Evolutionary conservation across 441 rosid genomes (phyloP).

Genomic region (Pelargonium myrrhifolium): DNA sequence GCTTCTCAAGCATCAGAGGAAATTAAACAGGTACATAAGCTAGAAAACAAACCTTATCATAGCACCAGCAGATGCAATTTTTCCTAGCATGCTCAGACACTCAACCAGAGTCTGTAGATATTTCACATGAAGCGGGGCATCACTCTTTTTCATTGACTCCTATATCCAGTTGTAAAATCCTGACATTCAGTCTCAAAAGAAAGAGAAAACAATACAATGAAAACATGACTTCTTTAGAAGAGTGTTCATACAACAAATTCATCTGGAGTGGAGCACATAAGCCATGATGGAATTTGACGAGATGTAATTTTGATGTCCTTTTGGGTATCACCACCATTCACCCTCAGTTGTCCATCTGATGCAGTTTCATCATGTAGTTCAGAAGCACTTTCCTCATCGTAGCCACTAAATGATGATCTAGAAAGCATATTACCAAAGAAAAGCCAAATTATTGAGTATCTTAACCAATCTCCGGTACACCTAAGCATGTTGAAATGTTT

Average conservation of each 20-base stretch:
- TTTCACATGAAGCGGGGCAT: constrained; percentile 81
- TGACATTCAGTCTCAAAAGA: constrained; percentile 23
- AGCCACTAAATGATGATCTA: constrained; percentile 83
- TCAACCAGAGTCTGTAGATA: constrained; percentile 96
- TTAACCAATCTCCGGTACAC: constrained; percentile 11
- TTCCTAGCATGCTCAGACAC: constrained; percentile 91
- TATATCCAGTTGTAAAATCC: constrained; percentile 28
- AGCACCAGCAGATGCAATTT: constrained; percentile 98
- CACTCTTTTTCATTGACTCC: constrained; percentile 87
- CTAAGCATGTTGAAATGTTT: background rate
- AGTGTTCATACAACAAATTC: constrained; percentile 70
- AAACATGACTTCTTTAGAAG: constrained; percentile 16
- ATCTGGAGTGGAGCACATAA: constrained; percentile 82
- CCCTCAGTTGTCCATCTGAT: constrained; percentile 1
- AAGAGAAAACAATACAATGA: constrained; percentile 14
- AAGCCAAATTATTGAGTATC: constrained; percentile 5
- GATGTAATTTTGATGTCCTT: constrained; percentile 33
- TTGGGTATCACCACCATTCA: constrained; percentile 27
- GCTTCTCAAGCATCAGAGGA: background rate
- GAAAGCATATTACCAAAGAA: constrained; percentile 21
- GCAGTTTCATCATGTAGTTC: constrained; percentile 51
- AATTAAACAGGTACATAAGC: constrained; percentile 7
- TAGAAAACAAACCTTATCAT: constrained; percentile 73
- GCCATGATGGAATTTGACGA: constrained; percentile 74
- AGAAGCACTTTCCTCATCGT: constrained; percentile 55